Conservation (phyloP, 2,329 filamentous ascomycete genomes). For the Fusarium irregulare region DNA sequence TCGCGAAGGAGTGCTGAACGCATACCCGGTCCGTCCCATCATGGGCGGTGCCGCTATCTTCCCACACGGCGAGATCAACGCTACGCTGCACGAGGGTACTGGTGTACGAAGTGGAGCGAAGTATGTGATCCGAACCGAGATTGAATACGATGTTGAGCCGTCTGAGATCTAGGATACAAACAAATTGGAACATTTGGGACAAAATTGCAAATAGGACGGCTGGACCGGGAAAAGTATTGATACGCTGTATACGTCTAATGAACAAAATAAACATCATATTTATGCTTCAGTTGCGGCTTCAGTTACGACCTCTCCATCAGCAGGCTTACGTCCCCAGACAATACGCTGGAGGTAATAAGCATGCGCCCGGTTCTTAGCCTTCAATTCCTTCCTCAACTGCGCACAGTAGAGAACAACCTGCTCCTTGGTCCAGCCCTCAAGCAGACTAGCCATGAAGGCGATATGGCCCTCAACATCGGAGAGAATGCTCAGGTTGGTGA, state of each 20-base stretch:
- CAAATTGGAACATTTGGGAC: slow-evolving; percentile 1
- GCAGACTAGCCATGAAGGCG: slow-evolving; percentile 48
- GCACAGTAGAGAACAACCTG: slow-evolving; percentile 50
- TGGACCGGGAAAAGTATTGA: slow-evolving; percentile 24
- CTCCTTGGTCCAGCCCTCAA: slow-evolving; percentile 51
- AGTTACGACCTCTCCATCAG: background rate
- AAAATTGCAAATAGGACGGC: slow-evolving; percentile 16
- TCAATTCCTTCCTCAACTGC: slow-evolving; percentile 48
- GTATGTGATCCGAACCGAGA: slow-evolving; percentile 78
- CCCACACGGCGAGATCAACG: slow-evolving; percentile 75
- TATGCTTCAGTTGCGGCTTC: background rate
- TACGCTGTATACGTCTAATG: slow-evolving; percentile 27
- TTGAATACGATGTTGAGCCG: slow-evolving; percentile 73
- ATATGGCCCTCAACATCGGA: slow-evolving; percentile 52
- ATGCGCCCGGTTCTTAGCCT: slow-evolving; percentile 41
- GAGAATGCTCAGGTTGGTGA: slow-evolving; percentile 48
- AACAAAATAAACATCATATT: slow-evolving; percentile 2
- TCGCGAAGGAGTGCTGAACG: slow-evolving; percentile 73
- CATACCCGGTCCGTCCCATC: slow-evolving; percentile 74
- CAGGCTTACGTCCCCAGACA: slow-evolving; percentile 42
- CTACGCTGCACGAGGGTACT: slow-evolving; percentile 76
- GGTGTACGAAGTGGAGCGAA: slow-evolving; percentile 74
- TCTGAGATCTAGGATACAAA: slow-evolving; percentile 7
- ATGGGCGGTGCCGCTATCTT: slow-evolving; percentile 77
- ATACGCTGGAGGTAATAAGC: slow-evolving; percentile 47